phyloP scores from a whole-genome alignment of 768 basidiomycete species.

The Amyloporia xantha region DNA sequence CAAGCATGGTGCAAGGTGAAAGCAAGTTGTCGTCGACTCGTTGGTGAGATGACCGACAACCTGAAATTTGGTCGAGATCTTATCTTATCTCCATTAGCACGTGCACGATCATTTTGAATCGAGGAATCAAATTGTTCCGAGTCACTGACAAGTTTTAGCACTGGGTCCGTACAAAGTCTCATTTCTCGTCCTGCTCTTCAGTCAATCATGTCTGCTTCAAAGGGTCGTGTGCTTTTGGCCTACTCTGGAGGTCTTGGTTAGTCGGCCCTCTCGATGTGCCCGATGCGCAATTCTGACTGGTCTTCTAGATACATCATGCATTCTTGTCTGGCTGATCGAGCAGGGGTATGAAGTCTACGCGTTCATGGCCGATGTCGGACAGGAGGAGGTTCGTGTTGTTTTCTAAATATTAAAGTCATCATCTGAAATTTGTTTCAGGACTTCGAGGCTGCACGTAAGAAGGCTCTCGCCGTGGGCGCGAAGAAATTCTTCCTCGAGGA shows the following conservation, averaged over 20 bases:
- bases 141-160: not conserved
- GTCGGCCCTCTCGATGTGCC: slow-evolving; percentile 23
- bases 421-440: slow-evolving; percentile 45
- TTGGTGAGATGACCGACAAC: too few relatives aligned
- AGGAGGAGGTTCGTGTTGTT: slow-evolving; percentile 60
- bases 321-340: slow-evolving; percentile 98
- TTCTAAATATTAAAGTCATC: not conserved
- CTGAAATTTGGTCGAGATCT: too few relatives aligned
- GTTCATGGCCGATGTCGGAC: slow-evolving; percentile 95
- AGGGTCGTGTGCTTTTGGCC: slow-evolving; percentile 89
- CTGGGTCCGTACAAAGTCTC: not conserved
- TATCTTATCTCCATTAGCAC: not conserved
- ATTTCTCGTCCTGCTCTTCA: not conserved
- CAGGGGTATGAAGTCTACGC: slow-evolving; percentile 95
- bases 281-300: not conserved
- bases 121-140: not conserved
- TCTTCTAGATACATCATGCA: slow-evolving; percentile 88
- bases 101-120: not conserved
- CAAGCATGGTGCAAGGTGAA: too few relatives aligned
- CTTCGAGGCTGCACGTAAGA: slow-evolving; percentile 84
- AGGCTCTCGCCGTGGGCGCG: slow-evolving; percentile 89
- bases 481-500: slow-evolving; percentile 96
- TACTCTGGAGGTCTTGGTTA: slow-evolving; percentile 97
- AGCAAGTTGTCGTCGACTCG: too few relatives aligned
- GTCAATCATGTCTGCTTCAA: slow-evolving; percentile 29